These are phyloP conservation scores for Geotrichum phurueaensis DNA, from an alignment of 1,139 yeast species.

Conservation along the genomic window DNA sequence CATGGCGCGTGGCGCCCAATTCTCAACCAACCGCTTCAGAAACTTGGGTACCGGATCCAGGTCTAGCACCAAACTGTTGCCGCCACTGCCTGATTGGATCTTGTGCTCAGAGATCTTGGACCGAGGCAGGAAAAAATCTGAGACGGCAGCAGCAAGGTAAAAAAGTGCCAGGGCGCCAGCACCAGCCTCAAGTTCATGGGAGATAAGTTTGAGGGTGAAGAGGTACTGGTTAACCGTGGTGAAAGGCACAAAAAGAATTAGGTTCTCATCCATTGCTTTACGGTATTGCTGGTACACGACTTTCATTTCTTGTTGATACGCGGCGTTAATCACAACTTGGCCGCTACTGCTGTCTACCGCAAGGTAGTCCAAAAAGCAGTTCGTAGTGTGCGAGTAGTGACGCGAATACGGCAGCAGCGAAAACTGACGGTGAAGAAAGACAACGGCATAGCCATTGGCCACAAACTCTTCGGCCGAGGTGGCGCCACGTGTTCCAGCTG, in stretches of 20 bases:
- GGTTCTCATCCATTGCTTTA: conserved; percentile 52
- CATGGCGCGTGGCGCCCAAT: conserved; percentile 95
- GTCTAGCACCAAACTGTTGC: conserved; percentile 70
- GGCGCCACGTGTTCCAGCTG: conserved; percentile 98
- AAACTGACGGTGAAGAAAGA: conserved; percentile 87
- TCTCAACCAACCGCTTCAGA: conserved; percentile 75
- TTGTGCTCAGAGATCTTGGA: conserved; percentile 87
- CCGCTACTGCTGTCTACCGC: conserved; percentile 29
- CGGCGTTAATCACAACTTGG: conserved; percentile 44
- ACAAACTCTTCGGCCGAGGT: conserved; percentile 90
- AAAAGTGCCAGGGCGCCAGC: conserved; percentile 44
- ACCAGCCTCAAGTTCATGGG: conserved; percentile 48
- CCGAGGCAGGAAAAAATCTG: conserved; percentile 88
- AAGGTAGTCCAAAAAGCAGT: conserved; percentile 82
- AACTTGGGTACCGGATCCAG: conserved; percentile 96
- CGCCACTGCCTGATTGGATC: conserved; percentile 73
- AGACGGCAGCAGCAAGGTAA: conserved; percentile 94
- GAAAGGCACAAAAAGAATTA: conserved; percentile 70
- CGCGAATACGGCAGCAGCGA: conserved; percentile 87
- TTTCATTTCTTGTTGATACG: conserved; percentile 59
- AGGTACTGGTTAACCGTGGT: conserved; percentile 93
- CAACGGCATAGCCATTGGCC: conserved; percentile 81
- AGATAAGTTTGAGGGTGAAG: conserved; percentile 68
- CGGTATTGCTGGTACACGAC: conserved; percentile 61
- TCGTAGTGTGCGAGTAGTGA: conserved; percentile 78